Evolutionary conservation across 2,329 filamentous ascomycete genomes (phyloP).

Genomic region (Neofusicoccum kwambonambiense): DNA sequence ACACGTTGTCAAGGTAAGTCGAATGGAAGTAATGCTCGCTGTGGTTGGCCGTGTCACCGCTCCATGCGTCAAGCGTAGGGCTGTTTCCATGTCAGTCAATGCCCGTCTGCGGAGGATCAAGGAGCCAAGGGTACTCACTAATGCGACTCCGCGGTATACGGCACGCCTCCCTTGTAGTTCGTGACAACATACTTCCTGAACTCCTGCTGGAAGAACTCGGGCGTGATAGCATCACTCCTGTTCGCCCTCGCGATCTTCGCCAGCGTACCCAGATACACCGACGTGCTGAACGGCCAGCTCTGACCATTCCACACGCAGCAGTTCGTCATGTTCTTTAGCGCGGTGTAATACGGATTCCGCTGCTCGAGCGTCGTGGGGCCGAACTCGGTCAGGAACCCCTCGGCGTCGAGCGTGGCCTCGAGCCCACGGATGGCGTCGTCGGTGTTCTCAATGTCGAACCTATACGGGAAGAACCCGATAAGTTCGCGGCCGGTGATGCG

Average conservation of each 20-base stretch:
- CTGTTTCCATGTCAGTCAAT: background rate
- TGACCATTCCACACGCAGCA: conserved; percentile 19
- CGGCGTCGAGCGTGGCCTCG: conserved; percentile 36
- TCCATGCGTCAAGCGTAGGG: conserved; percentile 39
- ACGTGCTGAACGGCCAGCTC: background rate
- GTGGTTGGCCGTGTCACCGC: conserved; percentile 36
- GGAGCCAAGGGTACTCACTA: conserved; percentile 21
- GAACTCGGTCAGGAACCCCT: conserved; percentile 40
- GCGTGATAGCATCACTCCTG: conserved; percentile 31
- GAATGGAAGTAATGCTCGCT: conserved; percentile 48
- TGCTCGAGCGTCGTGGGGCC: conserved; percentile 43
- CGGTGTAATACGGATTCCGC: conserved; percentile 34
- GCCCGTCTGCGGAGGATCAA: too few species aligned
- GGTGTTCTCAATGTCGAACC: conserved; percentile 39
- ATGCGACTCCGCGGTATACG: conserved; percentile 48
- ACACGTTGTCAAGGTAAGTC: conserved; percentile 46
- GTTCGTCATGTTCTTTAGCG: conserved; percentile 36
- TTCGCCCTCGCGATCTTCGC: conserved; percentile 37
- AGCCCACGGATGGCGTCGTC: conserved; percentile 25
- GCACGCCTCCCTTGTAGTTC: conserved; percentile 43
- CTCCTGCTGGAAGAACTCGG: conserved; percentile 39
- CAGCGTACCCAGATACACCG: conserved; percentile 48
- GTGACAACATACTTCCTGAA: conserved; percentile 42
- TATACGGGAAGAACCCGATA: conserved; percentile 45
- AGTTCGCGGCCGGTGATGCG: conserved; percentile 38